Evolutionary conservation across 2,329 filamentous ascomycete species (phyloP).

Genomic region (Ampelomyces quisqualis): DNA sequence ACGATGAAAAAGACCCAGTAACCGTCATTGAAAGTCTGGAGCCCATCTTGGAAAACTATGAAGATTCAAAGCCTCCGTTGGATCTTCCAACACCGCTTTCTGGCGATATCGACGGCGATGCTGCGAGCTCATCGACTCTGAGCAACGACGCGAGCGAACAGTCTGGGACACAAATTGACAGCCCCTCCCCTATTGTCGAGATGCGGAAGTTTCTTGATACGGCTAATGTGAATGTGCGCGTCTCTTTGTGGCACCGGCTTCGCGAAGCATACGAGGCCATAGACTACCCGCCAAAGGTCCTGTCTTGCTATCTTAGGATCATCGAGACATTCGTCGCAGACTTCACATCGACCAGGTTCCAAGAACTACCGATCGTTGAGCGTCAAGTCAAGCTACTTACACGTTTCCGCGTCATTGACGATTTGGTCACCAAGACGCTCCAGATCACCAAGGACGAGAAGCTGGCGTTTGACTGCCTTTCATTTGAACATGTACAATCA

Average conservation of each 20-base stretch:
- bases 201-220: conserved; percentile 82
- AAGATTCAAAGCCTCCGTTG: conserved; percentile 1
- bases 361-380: conserved; percentile 58
- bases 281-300: conserved; percentile 80
- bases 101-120: conserved; percentile 10
- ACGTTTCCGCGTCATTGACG: conserved; percentile 76
- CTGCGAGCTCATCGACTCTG: conserved; percentile 15
- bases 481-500: conserved; percentile 72
- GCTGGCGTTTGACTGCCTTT: conserved; percentile 77
- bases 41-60: conserved; percentile 74
- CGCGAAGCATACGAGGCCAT: conserved; percentile 85
- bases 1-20: conserved; percentile 76
- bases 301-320: conserved; percentile 82
- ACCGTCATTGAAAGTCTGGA: conserved; percentile 89
- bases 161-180: conserved; percentile 6
- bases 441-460: conserved; percentile 64
- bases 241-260: conserved; percentile 90
- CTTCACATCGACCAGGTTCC: conserved; percentile 60
- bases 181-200: conserved; percentile 58
- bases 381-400: conserved; percentile 72
- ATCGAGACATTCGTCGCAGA: conserved; percentile 80
- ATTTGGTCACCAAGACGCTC: conserved; percentile 71
- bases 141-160: conserved; percentile 6
- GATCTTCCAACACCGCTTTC: conserved; percentile 9
- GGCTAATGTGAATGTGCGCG: conserved; percentile 76